phyloP scores from a whole-genome alignment of 768 basidiomycete species.

The Xerocomus potaroensis region DNA sequence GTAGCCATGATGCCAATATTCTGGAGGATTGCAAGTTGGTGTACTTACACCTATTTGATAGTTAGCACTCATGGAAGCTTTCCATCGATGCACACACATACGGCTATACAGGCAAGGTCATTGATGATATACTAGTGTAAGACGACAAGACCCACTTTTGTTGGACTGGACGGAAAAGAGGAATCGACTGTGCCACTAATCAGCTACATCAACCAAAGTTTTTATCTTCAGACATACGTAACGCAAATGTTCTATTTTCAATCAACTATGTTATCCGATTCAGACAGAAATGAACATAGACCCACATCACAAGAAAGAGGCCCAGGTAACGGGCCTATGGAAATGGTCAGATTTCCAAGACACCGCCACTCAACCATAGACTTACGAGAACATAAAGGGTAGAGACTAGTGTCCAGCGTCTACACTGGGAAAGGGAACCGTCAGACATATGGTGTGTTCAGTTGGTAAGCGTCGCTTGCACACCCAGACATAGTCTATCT shows the following conservation, averaged over 20 bases:
- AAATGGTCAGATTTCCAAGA: not conserved
- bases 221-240: no score
- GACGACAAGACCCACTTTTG: no score
- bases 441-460: not conserved
- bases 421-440: not conserved
- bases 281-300: no score
- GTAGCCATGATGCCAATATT: not conserved
- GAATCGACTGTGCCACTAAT: no score
- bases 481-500: constrained; percentile 5
- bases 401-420: constrained; percentile 12
- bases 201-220: no score
- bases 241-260: no score
- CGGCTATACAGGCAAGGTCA: no score
- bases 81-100: not conserved
- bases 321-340: constrained; percentile 15
- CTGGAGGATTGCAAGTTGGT: not conserved
- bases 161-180: no score
- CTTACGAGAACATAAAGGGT: constrained; percentile 13
- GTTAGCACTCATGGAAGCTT: not conserved
- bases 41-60: constrained; percentile 2
- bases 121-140: no score
- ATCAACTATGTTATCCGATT: no score
- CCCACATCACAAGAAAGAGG: constrained; percentile 10
- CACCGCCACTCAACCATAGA: no score
- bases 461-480: not conserved